phyloP scores from a whole-genome alignment of 495 filamentous ascomycete species.

The Chaetomium fimeti region DNA sequence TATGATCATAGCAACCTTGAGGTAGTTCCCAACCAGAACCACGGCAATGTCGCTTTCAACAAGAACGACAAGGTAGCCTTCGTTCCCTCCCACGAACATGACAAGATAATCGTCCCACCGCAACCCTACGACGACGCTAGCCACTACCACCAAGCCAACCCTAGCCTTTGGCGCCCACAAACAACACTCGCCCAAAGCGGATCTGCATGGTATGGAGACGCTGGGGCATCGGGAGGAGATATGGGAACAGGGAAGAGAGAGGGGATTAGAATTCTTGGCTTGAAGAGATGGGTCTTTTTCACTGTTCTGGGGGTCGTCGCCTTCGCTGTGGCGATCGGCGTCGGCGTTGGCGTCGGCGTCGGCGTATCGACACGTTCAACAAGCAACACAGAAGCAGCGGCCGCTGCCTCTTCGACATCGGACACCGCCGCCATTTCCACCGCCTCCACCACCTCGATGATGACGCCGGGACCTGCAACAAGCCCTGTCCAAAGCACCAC shows the following conservation, averaged over 20 bases:
- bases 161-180: neutral
- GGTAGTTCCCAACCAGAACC: neutral
- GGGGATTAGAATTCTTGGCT: neutral
- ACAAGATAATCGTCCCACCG: neutral
- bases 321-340: neutral
- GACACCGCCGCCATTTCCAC: neutral
- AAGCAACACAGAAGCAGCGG: neutral
- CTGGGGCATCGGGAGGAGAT: neutral
- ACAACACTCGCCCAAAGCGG: neutral
- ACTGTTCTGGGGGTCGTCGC: neutral
- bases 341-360: neutral
- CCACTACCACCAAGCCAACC: neutral
- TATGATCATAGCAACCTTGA: neutral
- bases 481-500: neutral
- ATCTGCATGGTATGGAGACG: neutral
- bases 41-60: neutral
- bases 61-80: neutral
- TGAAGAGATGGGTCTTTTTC: constrained; percentile 1
- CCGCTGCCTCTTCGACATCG: neutral
- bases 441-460: neutral
- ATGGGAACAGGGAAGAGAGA: neutral
- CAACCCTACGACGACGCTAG: neutral
- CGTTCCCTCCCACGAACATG: neutral
- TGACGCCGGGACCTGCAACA: neutral
- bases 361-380: neutral